phyloP scores from a whole-genome alignment of 352 stramenopile species.

The Phytopythium ostracodes region DNA sequence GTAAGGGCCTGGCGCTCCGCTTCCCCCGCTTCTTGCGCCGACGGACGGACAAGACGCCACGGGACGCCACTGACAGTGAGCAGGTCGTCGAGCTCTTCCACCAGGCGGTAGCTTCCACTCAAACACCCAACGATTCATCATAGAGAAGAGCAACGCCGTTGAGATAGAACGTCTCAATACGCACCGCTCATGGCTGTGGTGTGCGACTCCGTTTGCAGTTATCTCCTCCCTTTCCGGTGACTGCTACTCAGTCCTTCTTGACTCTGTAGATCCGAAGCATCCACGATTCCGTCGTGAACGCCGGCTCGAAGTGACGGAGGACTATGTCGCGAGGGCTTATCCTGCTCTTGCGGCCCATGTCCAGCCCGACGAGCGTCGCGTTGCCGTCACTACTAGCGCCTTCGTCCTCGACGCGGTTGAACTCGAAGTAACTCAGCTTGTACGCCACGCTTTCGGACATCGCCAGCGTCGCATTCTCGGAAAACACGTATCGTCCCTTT shows the following conservation, averaged over 20 bases:
- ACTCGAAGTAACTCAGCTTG: conserved; percentile 89
- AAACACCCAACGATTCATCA: not conserved
- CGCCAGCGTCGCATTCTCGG: conserved; percentile 63
- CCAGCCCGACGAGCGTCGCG: conserved; percentile 41
- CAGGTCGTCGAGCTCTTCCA: conserved; percentile 85
- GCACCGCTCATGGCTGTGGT: not conserved
- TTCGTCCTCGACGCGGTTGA: conserved; percentile 36
- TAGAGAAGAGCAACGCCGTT: not conserved
- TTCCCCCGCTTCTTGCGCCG: conserved; percentile 98
- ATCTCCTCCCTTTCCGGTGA: not conserved
- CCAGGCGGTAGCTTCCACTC: conserved; percentile 10
- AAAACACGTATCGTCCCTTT: conserved; percentile 64
- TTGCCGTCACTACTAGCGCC: conserved; percentile 9
- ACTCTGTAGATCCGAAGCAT: conserved; percentile 91
- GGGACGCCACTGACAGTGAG: conserved; percentile 93
- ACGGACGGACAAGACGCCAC: conserved; percentile 93
- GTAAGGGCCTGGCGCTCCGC: conserved; percentile 93
- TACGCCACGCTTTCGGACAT: conserved; percentile 90
- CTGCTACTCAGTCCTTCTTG: conserved; percentile 19
- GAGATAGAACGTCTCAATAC: not conserved
- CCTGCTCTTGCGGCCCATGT: conserved; percentile 58
- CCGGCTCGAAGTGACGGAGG: conserved; percentile 87
- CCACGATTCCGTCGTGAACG: conserved; percentile 91
- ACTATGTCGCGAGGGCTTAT: conserved; percentile 61
- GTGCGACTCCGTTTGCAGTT: not conserved